Evolutionary conservation across 1,284 basidiomycete species (phyloP).

Genomic region (Athelia psychrophila): DNA sequence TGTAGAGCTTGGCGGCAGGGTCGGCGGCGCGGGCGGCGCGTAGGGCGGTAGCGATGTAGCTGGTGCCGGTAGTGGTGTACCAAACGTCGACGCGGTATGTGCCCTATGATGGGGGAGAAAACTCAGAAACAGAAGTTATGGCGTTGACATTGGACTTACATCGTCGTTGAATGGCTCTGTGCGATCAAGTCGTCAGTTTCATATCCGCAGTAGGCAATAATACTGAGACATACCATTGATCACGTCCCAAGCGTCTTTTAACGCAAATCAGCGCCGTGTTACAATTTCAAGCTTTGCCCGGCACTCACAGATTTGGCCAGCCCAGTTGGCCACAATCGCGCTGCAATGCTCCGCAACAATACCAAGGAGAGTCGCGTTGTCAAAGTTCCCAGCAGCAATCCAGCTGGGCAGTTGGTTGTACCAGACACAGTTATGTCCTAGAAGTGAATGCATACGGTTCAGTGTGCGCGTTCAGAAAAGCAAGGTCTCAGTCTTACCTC

Average conservation of each 20-base stretch:
- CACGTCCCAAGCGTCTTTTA: conserved; percentile 31
- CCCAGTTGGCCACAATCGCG: conserved; percentile 46
- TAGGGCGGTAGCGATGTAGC: conserved; percentile 35
- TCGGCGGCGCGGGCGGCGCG: conserved; percentile 34
- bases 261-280: not conserved
- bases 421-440: conserved; percentile 53
- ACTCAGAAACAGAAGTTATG: too few relatives aligned
- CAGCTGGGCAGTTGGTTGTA: conserved; percentile 51
- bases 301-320: conserved; percentile 44
- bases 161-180: conserved; percentile 56
- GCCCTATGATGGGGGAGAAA: conserved; percentile 18
- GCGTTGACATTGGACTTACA: conserved; percentile 13
- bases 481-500: conserved; percentile 24
- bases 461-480: not conserved
- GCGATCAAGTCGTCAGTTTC: not conserved
- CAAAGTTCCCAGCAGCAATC: conserved; percentile 43
- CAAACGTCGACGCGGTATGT: conserved; percentile 42
- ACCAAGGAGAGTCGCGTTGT: conserved; percentile 37
- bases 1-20: conserved; percentile 25
- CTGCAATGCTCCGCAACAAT: conserved; percentile 45
- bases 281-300: not conserved
- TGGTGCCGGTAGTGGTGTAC: conserved; percentile 32
- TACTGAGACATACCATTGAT: conserved; percentile 22
- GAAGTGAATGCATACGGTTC: not conserved
- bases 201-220: conserved; percentile 11